A percentile compares a stretch with the other conserved stretches of the same genome.
Conservation (phyloP, 2,329 filamentous ascomycete species). For the Colletotrichum nymphaeae region DNA sequence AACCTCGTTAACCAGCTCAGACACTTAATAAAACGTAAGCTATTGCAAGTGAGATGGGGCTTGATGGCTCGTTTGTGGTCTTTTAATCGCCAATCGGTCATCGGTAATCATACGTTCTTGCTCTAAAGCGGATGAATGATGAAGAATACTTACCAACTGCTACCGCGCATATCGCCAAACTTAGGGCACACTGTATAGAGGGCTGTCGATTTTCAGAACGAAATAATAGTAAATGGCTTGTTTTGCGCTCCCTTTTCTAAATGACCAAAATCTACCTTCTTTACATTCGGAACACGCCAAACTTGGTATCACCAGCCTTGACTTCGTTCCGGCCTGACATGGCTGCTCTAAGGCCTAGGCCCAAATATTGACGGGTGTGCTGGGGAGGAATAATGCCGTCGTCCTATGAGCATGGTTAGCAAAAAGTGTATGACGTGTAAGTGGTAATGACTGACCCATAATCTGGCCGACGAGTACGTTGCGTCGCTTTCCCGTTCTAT, state of each 20-base stretch:
- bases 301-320: slow-evolving; percentile 72
- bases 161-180: neutral
- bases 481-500: slow-evolving; percentile 94
- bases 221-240: neutral
- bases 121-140: neutral
- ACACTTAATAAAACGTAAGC: neutral
- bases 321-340: slow-evolving; percentile 75
- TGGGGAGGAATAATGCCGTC: slow-evolving; percentile 84
- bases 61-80: neutral
- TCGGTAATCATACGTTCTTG: neutral
- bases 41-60: neutral
- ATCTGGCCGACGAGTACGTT: slow-evolving; percentile 84
- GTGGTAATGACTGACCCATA: slow-evolving; percentile 74
- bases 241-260: neutral
- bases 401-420: slow-evolving; percentile 57
- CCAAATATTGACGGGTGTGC: slow-evolving; percentile 79
- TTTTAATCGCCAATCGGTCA: neutral
- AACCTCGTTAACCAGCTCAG: neutral
- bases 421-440: slow-evolving; percentile 27
- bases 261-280: neutral
- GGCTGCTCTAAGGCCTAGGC: slow-evolving; percentile 77
- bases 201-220: neutral
- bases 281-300: slow-evolving; percentile 88
- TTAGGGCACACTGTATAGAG: neutral
- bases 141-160: neutral